Evolutionary conservation across 2,329 filamentous ascomycete genomes (phyloP), one percentile per base, ranked within the genome.

Genomic region (Ascochyta lentis): DNA sequence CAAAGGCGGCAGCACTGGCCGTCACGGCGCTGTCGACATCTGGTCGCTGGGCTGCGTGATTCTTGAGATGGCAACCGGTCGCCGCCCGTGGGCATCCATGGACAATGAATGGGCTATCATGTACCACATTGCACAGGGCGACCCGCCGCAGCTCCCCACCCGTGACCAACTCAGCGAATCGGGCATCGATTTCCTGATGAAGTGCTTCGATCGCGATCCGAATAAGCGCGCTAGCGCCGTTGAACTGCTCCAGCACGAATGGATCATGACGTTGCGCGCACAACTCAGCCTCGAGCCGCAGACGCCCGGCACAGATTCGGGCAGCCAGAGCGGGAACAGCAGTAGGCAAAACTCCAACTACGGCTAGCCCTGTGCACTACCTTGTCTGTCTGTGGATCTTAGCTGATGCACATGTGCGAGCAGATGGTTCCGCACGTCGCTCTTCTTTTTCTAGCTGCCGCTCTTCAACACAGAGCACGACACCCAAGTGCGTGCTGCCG

Each of bases 41-140:
- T 99, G 94, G 94, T 97, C 93, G 3, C 83, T 99, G 3, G 94
- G 95, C 49, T 99, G 95, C 72, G 95, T 99, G 34, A 91, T 99
- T 63, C 85, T 97, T 38, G 95, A 99, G 77, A 98, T 99, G 94
- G 92, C 92, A 3, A 99, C 95, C 0, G 95, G 95, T 19, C 86
- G 92, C 59, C 87, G 94, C 15, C 95, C 95, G 1, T 99, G 95
- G 95, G 92, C 92, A 24, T 92, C 89, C 62, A 86, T 98, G 42
- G 95, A 99, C 79, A 99, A 99, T 73, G 95, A 99, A 77, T 99
- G 93, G 92, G 95, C 95, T 38, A 98, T 99, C 79, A 99, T 99
- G 95, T 99, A 97, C 83, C 98, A 98, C 80, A 99, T 99, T 70
- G 95, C 95, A 1, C 94, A 96, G 73, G 95, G 95, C 62, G 96